Base-by-base conservation (phyloP, 176 grass and related monocot genomes). In the Musa beccarii region DNA sequence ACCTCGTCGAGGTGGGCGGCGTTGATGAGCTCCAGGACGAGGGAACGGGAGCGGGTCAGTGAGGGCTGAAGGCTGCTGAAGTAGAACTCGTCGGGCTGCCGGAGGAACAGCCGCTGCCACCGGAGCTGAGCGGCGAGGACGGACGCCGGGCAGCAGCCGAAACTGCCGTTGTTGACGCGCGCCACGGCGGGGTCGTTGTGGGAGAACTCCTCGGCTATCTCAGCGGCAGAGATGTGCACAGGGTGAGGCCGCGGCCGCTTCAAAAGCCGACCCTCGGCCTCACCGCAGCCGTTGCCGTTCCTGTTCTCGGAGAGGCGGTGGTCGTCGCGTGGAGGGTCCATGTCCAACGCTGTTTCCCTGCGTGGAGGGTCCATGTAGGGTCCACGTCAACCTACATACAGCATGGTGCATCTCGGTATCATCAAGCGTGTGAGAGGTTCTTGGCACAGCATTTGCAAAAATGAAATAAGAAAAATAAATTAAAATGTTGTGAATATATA, bases 91-190 rank as follows among this genome's bases (percentile, higher is more conserved):
- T 98, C 95, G 19, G 95, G 94, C 78, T 98, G 94, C 2, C 86
- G 80, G 26, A 98, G 78, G 86, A 85, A 98, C 22, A 87, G 75
- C 71, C 72, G 77, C 86, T 91, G 94, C 90, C 84, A 91, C 56
- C 61, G 73, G 1, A 19, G 69, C 80, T 98, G 90, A 54, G 81
- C 90, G 26, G 76, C 75, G 19, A 98, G 75, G n/a, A 98, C 85
- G 2, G 88, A 93, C 19, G 78, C 81, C 25, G 94, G 90, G 73
- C 94, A 98, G 80, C 80, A 83, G 26, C 94, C 94, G 80, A 98
- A 93, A 86, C 94, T 91, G 68, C 90, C 94, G 86, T 98, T 98
- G 82, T 98, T 98, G 73, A 98, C 24, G 78, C 94, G 94, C 2
- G 88, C 90, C 2, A 91, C 84, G 0, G 75, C 59, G 1, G 82